Percentiles rank a stretch among this genome's conserved stretches.
These are phyloP conservation scores for Cordyceps farinosa DNA, from an alignment of 2,329 filamentous ascomycete genomes.

Conservation along the genomic window DNA sequence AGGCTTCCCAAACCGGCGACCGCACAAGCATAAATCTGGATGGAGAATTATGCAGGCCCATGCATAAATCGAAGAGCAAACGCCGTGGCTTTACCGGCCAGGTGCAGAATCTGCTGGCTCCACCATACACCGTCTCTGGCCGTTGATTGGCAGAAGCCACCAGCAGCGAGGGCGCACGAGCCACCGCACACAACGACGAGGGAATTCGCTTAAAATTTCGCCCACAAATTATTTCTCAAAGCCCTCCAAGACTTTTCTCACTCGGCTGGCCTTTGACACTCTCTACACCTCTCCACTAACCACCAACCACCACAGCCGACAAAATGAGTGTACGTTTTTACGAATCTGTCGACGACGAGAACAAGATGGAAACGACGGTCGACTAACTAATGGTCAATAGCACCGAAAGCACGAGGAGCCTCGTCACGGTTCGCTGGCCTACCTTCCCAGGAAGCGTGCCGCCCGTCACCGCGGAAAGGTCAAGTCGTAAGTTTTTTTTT, in stretches of 20 bases:
- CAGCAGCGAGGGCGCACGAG: neutral
- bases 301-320: slow-evolving; percentile 36
- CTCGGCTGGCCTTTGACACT: slow-evolving; percentile 11
- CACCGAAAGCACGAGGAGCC: slow-evolving; percentile 73
- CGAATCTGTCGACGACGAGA: neutral
- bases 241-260: slow-evolving; percentile 20
- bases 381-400: slow-evolving; percentile 25
- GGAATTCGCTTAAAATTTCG: slow-evolving; percentile 37
- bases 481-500: slow-evolving; percentile 73
- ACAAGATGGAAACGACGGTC: neutral
- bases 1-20: too few species aligned
- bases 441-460: slow-evolving; percentile 86
- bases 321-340: slow-evolving; percentile 41
- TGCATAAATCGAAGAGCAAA: neutral
- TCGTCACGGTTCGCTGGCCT: slow-evolving; percentile 90
- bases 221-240: slow-evolving; percentile 34
- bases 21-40: neutral
- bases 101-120: neutral
- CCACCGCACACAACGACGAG: slow-evolving; percentile 6
- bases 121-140: neutral
- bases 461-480: slow-evolving; percentile 95
- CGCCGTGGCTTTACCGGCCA: slow-evolving; percentile 3
- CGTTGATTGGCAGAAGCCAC: neutral
- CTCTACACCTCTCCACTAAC: slow-evolving; percentile 31
- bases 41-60: neutral